A percentile compares a stretch with the other conserved stretches of the same genome.
Evolutionary conservation across 2,329 filamentous ascomycete genomes (phyloP).

Genomic region (Colletotrichum melonis): DNA sequence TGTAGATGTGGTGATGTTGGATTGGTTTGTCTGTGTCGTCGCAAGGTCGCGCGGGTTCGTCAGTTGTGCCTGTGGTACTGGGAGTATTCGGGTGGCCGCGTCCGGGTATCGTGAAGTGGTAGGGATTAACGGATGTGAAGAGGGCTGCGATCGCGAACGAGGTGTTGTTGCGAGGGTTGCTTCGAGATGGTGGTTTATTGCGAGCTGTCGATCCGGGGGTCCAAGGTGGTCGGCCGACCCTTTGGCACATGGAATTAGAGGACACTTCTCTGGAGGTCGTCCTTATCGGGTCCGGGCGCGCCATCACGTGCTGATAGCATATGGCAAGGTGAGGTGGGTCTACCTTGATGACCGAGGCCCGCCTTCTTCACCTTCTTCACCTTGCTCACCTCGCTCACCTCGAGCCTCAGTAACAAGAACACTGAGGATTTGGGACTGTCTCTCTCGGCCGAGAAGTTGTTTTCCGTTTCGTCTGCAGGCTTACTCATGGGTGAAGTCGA

Average conservation of each 20-base stretch:
- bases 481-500: not conserved
- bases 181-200: slow-evolving; percentile 6
- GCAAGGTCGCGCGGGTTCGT: not conserved
- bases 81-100: not conserved
- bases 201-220: slow-evolving; percentile 6
- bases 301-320: slow-evolving; percentile 26
- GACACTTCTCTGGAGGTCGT: slow-evolving; percentile 26
- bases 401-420: not conserved
- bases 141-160: not conserved
- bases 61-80: too few species aligned
- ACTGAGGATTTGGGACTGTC: not conserved
- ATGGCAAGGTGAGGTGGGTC: not conserved
- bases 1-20: not conserved
- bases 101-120: slow-evolving; percentile 16
- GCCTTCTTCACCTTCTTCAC: not conserved
- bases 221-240: not conserved
- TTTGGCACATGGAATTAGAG: slow-evolving; percentile 6
- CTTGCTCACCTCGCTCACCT: not conserved
- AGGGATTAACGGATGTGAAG: not conserved
- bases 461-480: not conserved
- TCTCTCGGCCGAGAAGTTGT: not conserved
- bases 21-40: not conserved
- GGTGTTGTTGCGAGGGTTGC: not conserved
- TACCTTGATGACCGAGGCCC: not conserved
- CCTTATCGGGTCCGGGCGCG: slow-evolving; percentile 14